Conservation (phyloP, 305 asterid species). For the Fraxinus platypoda region DNA sequence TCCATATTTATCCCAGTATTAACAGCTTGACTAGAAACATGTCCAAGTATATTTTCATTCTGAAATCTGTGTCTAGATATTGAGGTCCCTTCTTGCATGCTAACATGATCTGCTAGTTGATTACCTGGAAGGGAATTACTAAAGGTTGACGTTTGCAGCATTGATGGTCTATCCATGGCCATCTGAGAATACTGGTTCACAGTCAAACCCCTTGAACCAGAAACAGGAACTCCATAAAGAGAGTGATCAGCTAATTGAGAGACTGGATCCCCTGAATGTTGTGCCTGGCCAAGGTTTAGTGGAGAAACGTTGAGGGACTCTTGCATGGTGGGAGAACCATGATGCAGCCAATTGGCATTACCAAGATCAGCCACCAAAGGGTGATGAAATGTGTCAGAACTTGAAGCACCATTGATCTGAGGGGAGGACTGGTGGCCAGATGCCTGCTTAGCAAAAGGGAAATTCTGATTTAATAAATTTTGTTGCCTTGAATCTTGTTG, state of each 20-base stretch:
- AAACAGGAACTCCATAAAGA: slow-evolving; percentile 78
- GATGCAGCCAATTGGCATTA: slow-evolving; percentile 59
- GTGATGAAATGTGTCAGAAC: slow-evolving; percentile 47
- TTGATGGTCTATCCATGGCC: slow-evolving; percentile 46
- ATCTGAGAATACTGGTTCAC: slow-evolving; percentile 53
- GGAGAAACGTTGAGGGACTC: slow-evolving; percentile 53
- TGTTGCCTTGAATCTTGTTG: slow-evolving; percentile 62
- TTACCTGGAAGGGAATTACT: slow-evolving; percentile 49
- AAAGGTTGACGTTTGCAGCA: slow-evolving; percentile 45
- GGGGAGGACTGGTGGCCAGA: slow-evolving; percentile 55
- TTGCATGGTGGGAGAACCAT: slow-evolving; percentile 55
- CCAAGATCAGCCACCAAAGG: slow-evolving; percentile 58
- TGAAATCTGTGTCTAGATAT: slow-evolving; percentile 50
- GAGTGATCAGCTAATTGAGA: slow-evolving; percentile 77
- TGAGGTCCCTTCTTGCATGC: slow-evolving; percentile 43
- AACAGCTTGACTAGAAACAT: slow-evolving; percentile 42
- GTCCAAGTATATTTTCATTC: slow-evolving; percentile 46
- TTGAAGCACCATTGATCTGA: slow-evolving; percentile 40
- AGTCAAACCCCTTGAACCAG: slow-evolving; percentile 66
- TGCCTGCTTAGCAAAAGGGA: slow-evolving; percentile 45
- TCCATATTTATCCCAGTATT: slow-evolving; percentile 37
- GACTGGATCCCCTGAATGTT: slow-evolving; percentile 39
- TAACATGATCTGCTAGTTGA: slow-evolving; percentile 53
- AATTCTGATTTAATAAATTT: slow-evolving; percentile 45
- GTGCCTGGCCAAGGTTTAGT: slow-evolving; percentile 54